Evolutionary conservation across 441 rosid species (phyloP).

Genomic region (Populus hybrid): DNA sequence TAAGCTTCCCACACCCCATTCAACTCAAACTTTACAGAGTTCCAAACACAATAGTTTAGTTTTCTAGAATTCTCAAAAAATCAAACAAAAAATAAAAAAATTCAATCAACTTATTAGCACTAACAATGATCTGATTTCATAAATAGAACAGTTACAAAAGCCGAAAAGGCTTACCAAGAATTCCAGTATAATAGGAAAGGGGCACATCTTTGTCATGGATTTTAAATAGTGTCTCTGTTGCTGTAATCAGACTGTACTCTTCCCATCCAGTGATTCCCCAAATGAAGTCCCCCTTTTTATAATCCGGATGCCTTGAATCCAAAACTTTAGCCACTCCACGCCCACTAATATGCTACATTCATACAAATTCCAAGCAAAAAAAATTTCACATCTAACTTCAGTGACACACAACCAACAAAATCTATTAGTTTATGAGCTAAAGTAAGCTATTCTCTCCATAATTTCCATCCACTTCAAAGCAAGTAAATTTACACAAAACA

Average conservation of each 20-base stretch:
- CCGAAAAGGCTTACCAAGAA: constrained; percentile 11
- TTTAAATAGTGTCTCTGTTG: constrained; percentile 40
- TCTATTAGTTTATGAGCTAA: background rate
- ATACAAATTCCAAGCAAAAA: background rate
- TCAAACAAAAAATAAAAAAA: background rate
- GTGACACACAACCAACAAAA: background rate
- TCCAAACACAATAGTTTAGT: background rate
- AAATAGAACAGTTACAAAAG: background rate
- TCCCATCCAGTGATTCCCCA: constrained; percentile 65
- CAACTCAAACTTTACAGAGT: background rate
- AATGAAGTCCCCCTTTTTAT: constrained; percentile 54
- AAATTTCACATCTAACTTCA: background rate
- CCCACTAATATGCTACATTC: constrained; percentile 47
- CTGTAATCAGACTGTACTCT: constrained; percentile 54
- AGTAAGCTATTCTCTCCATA: background rate
- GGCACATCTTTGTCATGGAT: constrained; percentile 48
- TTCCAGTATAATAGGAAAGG: constrained; percentile 27
- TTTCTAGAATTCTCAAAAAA: background rate
- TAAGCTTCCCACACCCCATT: background rate
- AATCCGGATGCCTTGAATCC: constrained; percentile 52
- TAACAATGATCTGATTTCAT: background rate
- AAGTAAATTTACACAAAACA: background rate
- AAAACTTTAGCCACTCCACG: constrained; percentile 62
- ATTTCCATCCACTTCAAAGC: background rate
- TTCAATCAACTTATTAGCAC: background rate